Evolutionary conservation across 768 basidiomycete genomes (phyloP), one percentile per base, ranked within the genome.

Genomic region (Calvatia gigantea): DNA sequence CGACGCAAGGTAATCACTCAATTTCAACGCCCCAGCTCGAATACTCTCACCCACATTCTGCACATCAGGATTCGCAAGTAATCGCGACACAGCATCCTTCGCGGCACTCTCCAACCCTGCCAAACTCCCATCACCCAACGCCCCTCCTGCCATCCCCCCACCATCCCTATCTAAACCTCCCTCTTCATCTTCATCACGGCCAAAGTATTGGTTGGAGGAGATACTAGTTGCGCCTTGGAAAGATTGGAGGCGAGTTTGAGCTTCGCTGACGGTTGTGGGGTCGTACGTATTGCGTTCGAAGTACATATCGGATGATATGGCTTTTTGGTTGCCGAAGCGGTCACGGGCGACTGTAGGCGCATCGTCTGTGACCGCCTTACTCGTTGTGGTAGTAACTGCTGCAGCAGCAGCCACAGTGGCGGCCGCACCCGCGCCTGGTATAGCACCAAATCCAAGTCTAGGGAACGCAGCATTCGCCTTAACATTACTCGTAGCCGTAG

Each of bases 261-360:
- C 94, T 71, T 98, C 94, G 43, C 76, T 71, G 38, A 81, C 64
- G 3, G 84, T 77, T 33, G 69, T 64, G 1, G 91, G 83, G 66
- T 98, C 95, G 72, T 97, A 98, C 19, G 85, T 70, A 46, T 89
- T 89, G 38, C 96, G 83, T 21, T 87, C 93, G 68, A 98, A 98
- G 76, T 88, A 98, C 91, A 94, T 94, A 66, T 98, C 97, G 3
- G 94, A 96, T 4, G 95, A 98, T 68, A 99, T 99, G 51, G 83
- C 94, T 67, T 98, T 99, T 68, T 98, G 97, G 57, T 65, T 69
- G 2, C 93, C 91, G 68, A 98, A 99, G 63, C 91, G 92, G 6
- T 95, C 89, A 55, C 94, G 84, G 1, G 97, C 96, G 15, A 82
- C 83, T 4, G 84, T 94, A 0, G 86, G 84, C 25, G 85, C 74